Percentiles rank a stretch among this genome's conserved stretches.
Conservation (phyloP, 2,329 filamentous ascomycete species). For the Exutisphaerella laricina region DNA sequence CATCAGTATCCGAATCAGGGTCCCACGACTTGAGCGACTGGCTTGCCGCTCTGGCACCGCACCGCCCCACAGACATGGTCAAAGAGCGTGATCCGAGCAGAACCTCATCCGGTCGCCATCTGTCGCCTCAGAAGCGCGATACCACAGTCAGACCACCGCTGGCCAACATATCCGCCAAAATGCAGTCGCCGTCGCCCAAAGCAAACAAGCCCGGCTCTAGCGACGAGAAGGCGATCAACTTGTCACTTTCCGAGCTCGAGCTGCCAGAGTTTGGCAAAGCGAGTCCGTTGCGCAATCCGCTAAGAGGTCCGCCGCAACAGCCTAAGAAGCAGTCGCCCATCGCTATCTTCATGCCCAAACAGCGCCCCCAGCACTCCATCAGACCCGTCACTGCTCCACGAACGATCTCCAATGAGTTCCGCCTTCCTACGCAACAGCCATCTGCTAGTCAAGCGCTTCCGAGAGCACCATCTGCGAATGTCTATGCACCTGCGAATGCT, state of each 20-base stretch:
- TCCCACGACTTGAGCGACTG: slow-evolving; percentile 2
- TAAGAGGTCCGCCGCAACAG: slow-evolving; percentile 6
- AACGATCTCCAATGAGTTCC: not conserved
- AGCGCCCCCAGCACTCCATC: slow-evolving; percentile 14
- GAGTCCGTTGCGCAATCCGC: slow-evolving; percentile 50
- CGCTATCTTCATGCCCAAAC: slow-evolving; percentile 26
- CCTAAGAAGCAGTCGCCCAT: slow-evolving; percentile 22
- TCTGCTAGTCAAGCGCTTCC: not conserved
- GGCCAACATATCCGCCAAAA: slow-evolving; percentile 31
- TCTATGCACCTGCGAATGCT: slow-evolving; percentile 46
- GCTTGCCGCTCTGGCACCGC: slow-evolving; percentile 2
- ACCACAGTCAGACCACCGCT: slow-evolving; percentile 20
- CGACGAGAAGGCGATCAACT: slow-evolving; percentile 16
- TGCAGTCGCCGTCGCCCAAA: slow-evolving; percentile 28
- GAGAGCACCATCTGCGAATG: slow-evolving; percentile 16
- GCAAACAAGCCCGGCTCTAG: slow-evolving; percentile 9
- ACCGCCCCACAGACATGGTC: slow-evolving; percentile 18
- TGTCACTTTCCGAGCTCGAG: slow-evolving; percentile 35
- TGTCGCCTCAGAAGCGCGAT: slow-evolving; percentile 19
- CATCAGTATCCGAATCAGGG: slow-evolving; percentile 3
- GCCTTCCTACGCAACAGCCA: slow-evolving; percentile 23
- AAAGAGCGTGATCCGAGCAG: slow-evolving; percentile 16
- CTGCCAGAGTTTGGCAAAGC: slow-evolving; percentile 58
- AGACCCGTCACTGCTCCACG: slow-evolving; percentile 9
- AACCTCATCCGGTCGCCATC: slow-evolving; percentile 18